Evolutionary conservation across 2,329 filamentous ascomycete species (phyloP), one percentile per base, ranked within the genome.

Genomic region (Xylariaceae sp.): DNA sequence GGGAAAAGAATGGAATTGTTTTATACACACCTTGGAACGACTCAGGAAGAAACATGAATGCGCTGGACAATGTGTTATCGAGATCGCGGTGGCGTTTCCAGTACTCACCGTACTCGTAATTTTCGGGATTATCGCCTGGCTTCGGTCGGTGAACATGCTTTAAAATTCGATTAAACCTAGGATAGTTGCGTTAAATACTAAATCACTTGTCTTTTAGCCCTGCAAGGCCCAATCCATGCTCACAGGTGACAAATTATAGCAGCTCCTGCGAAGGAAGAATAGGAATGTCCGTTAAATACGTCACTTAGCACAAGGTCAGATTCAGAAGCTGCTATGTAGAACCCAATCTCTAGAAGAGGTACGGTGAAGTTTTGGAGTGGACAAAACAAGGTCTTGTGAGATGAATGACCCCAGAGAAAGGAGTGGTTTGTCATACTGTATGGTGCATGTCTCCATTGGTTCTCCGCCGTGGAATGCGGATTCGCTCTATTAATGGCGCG

Each of bases 81-180:
- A 97, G 81, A 12, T 84, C 78, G 4, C 91, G 82, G 69, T 97
- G 93, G 1, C 90, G 83, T 62, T 83, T 87, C 93, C 93, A 97
- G 69, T 90, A 97, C 17, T 82, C 77, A 3, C 91, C 91, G 60
- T 89, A 71, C 45, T 77, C 86, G 18, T 90, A 75, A 64, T 96
- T 88, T 33, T 87, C 79, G 4, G 91, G 87, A 39, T 79, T 78
- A 59, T 96, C 90, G 28, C 86, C 77, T 0, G 84, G 76, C 49
- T 82, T 83, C 2, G 83, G 82, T 16, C 86, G 81, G 69, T 96
- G 89, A 1, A 93, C 78, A 69, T 97, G 93, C 31, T 84, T 81
- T 14, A 96, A 75, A 61, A 96, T 93, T 18, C 82, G 80, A 50
- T 90, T 91, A 69, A 96, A 93, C 55, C 60, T 57, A 13, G 22